Base-by-base conservation (phyloP, 2,329 filamentous ascomycete species). In the Alternaria arborescens region DNA sequence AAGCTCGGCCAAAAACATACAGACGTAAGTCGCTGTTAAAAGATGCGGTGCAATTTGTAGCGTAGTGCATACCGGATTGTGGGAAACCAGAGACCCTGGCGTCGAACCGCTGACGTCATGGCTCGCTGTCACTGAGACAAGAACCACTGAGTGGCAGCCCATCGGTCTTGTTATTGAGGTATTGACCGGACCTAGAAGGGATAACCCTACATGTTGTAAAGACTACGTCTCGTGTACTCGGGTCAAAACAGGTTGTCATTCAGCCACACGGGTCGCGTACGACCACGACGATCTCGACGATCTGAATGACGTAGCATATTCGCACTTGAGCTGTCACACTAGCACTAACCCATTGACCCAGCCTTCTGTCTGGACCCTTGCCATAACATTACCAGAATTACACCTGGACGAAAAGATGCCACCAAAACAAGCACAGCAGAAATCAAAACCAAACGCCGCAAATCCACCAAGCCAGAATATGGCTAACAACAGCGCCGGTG, bases 341-440 rank as follows among this genome's bases (percentile, higher is more conserved):
- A 52, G 30, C 32, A 34, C 41, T 42, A 16, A 36, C 41, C 41
- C 52, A 34, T 51, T 52, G 30, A 56, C 50, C 26, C 57, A 50
- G 24, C 44, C 55, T 18, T 14, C 36, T 18, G 34, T 40, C 32
- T 56, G 28, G 40, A 48, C 47, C 51, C 32, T 58, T 28, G 2
- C 14, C 11, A 57, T 30, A 48, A 24, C 34, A 48, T 42, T 22
- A 24, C 0, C 8, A 2, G 46, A 30, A 36, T 50, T 6, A 4
- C 12, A 48, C n/a, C 18, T 22, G 28, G 28, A 34, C 18, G 3
- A 32, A n/a, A 59, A 52, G 24, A 64, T 58, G 51, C 53, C 55
- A 51, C 46, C 56, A 8, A 61, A 60, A 48, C 20, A 55, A 61
- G 18, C 52, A 30, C 60, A 62, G 52, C 58, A 61, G 50, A 57